Evolutionary conservation across 768 basidiomycete genomes (phyloP).

Genomic region (Neoboletus magnificus): DNA sequence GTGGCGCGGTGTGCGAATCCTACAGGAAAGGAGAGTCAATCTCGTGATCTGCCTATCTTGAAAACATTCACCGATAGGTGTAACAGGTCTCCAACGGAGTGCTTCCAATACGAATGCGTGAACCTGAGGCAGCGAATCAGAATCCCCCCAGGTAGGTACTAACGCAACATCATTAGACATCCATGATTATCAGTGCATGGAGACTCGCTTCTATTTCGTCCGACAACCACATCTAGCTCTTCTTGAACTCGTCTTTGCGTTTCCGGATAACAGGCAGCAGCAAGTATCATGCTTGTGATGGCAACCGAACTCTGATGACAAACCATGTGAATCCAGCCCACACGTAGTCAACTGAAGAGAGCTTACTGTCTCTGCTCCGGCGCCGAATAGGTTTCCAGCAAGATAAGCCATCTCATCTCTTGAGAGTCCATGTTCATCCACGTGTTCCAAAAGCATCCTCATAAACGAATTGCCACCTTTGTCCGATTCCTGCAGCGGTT

Average conservation of each 20-base stretch:
- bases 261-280: constrained; percentile 51
- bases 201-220: constrained; percentile 30
- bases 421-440: constrained; percentile 43
- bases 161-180: neutral
- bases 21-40: neutral
- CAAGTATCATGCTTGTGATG: constrained; percentile 50
- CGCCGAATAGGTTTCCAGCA: constrained; percentile 56
- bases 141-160: constrained; percentile 38
- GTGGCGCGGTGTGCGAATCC: constrained; percentile 61
- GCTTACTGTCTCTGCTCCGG: constrained; percentile 51
- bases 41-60: neutral
- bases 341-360: neutral
- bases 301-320: constrained; percentile 41
- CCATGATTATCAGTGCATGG: neutral
- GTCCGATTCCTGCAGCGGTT: constrained; percentile 5
- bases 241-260: constrained; percentile 48
- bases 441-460: constrained; percentile 49
- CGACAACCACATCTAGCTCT: constrained; percentile 52
- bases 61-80: constrained; percentile 19
- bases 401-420: constrained; percentile 56
- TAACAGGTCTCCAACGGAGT: constrained; percentile 35
- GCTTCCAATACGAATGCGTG: constrained; percentile 36
- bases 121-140: constrained; percentile 31
- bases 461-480: constrained; percentile 37
- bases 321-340: neutral